These are phyloP conservation scores for Trametes versicolor DNA, from an alignment of 1,284 basidiomycete genomes.

Conservation along the genomic window DNA sequence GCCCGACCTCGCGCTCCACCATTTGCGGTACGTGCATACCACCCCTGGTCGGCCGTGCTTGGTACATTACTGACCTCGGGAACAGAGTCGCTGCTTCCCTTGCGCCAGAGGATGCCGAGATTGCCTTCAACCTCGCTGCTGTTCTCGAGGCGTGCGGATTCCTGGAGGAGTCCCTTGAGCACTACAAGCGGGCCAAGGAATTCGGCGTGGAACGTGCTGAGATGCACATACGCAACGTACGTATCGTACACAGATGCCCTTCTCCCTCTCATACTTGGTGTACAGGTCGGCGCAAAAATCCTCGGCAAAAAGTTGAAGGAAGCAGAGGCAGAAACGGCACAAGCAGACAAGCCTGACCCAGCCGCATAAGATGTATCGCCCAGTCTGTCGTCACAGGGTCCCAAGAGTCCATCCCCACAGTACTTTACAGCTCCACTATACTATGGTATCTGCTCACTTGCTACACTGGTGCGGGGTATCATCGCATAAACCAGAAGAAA, in stretches of 20 bases:
- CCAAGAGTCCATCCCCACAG: background rate
- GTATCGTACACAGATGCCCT: conserved; percentile 38
- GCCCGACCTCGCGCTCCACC: conserved; percentile 91
- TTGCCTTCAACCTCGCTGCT: conserved; percentile 93
- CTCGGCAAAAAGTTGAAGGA: conserved; percentile 71
- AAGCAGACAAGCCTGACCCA: conserved; percentile 37
- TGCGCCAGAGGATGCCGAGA: conserved; percentile 93
- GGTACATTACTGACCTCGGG: background rate
- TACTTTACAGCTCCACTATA: conserved; percentile 1
- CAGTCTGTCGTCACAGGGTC: background rate
- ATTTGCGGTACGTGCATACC: conserved; percentile 72
- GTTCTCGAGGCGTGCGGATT: conserved; percentile 88
- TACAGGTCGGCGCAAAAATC: conserved; percentile 83
- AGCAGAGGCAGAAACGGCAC: conserved; percentile 38
- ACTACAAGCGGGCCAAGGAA: conserved; percentile 83
- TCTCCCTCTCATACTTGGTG: conserved; percentile 24
- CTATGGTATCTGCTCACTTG: background rate
- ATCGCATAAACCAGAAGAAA: background rate
- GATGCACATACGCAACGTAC: conserved; percentile 87
- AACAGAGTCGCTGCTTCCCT: conserved; percentile 86
- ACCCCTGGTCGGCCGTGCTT: conserved; percentile 18
- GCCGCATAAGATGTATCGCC: conserved; percentile 1
- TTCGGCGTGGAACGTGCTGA: conserved; percentile 87
- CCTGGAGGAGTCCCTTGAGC: conserved; percentile 81
- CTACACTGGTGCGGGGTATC: background rate